Evolutionary conservation across 768 basidiomycete species (phyloP), one percentile per base, ranked within the genome.

Genomic region (Panaeolus papilionaceus): DNA sequence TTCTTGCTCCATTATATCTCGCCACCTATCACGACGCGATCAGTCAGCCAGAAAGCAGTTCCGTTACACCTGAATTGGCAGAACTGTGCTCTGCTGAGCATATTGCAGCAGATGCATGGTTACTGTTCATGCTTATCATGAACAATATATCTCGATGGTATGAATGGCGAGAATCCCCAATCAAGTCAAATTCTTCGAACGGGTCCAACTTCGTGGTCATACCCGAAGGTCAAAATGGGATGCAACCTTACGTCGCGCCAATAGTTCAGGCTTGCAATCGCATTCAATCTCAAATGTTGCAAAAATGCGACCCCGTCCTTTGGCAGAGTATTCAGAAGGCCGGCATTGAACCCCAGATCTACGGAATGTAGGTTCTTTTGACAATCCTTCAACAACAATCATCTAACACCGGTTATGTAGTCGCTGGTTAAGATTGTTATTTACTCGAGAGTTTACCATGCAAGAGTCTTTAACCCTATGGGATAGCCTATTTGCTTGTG

Each of bases 311-410:
- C 77, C 94, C 94, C 18, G 77, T 87, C 49, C 80, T 99, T 23
- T 92, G 89, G 83, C 85, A 87, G 67, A 84, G 86, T 63, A 82
- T 99, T 81, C 90, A 94, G 71, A 85, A 84, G 40, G 86, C 89
- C 44, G 93, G 93, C 6, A 90, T 99, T 47, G 98, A 99, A 77
- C 96, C 96, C 4, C 98, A 99, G 76, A 92, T 99, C 20, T 99
- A 95, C 80, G 95, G 94, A 66, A 96, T 99, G 92, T 96, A 78
- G 77, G 93, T 80, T 18, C 45, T 49, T 69, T 38, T 20, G 3
- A 38, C 63, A n/a, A 64, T 23, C 37, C 61, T 72, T 23, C 73
- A 62, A 16, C 45, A n/a, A 18, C 63, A 62, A 26, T 51, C 20
- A 18, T 66, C 42, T 47, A 33, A 58, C 16, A 33, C 3, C 33